Base-by-base conservation (phyloP, 129 eudicot species). In the Silybum marianum region DNA sequence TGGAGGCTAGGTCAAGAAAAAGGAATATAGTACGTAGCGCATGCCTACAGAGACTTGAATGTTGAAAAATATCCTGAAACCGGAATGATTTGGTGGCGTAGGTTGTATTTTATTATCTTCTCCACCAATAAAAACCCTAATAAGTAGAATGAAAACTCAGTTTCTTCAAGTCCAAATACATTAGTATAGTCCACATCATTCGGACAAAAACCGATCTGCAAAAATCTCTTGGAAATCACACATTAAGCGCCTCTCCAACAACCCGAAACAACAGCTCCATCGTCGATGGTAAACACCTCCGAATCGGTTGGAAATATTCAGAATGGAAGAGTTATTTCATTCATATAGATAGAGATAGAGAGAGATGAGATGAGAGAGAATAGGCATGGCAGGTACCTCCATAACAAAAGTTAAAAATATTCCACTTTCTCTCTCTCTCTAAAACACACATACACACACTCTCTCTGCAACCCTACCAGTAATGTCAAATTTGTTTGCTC, bases 11-110 rank as follows among this genome's bases (percentile, higher is more conserved):
- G 72, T 38, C 36, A 73, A 69, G 18, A 16, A 73, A 40, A 19
- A 73, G 84, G 66, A 82, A 82, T 69, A 75, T 24, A 76, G 77
- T 77, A 82, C 58, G 46, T 48, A 69, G 85, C 76, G 76, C 85
- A 82, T 76, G 82, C 42, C 71, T 82, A 81, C 74, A 73, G 54
- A 26, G 66, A 81, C 24, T 63, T 60, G 73, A 80, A 72, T 40
- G 12, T 54, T 60, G 72, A 80, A 80, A 80, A 72, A 24, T 72
- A 72, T 38, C 42, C 84, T 62, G 79, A 81, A 81, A 73, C 84
- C 48, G 38, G 48, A 73, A 81, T 73, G 84, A 72, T 80, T 60
- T 72, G 14, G 32, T 36, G n/a, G 14, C 65, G 73, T 32, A n/a
- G 16, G 18, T 70, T 48, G 72, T 28, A 28, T 32, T 32, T 4